Conservation (phyloP, 2,329 filamentous ascomycete species). For the Endothia cerciana region DNA sequence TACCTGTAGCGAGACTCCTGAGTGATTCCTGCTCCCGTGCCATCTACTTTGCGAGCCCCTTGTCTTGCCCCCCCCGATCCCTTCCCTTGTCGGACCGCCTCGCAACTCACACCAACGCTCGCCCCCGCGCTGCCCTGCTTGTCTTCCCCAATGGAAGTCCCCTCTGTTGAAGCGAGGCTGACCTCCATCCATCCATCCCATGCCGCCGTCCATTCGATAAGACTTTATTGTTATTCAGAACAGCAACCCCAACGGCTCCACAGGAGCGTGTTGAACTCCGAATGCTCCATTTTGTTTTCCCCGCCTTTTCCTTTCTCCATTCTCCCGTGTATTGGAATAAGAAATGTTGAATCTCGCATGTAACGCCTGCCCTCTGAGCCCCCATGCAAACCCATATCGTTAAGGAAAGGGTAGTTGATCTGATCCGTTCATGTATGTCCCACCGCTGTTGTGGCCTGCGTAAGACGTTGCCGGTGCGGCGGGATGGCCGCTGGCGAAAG, state of each 20-base stretch:
- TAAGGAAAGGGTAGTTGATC: slow-evolving; percentile 31
- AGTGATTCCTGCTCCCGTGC: not conserved
- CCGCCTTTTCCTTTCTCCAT: slow-evolving; percentile 32
- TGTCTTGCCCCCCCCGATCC: not conserved
- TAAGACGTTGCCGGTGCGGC: slow-evolving; percentile 21
- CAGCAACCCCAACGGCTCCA: not conserved
- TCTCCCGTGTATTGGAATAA: slow-evolving; percentile 36
- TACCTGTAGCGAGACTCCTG: not conserved
- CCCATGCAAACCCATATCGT: slow-evolving; percentile 41
- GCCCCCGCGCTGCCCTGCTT: no score
- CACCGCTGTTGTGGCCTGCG: slow-evolving; percentile 13
- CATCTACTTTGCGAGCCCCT: not conserved
- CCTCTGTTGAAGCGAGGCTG: slow-evolving; percentile 28
- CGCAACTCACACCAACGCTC: not conserved
- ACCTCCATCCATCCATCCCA: not conserved
- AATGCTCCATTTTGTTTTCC: slow-evolving; percentile 32
- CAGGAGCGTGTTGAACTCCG: slow-evolving; percentile 16
- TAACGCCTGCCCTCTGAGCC: slow-evolving; percentile 34
- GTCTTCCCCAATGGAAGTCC: not conserved
- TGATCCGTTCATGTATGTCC: slow-evolving; percentile 7
- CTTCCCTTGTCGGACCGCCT: not conserved
- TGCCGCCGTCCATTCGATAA: not conserved
- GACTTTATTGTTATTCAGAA: not conserved
- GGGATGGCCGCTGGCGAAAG: slow-evolving; percentile 14
- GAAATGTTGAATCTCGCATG: slow-evolving; percentile 31